Base-by-base conservation (phyloP, 179 eudicot species). In the Drosera spatulata region DNA sequence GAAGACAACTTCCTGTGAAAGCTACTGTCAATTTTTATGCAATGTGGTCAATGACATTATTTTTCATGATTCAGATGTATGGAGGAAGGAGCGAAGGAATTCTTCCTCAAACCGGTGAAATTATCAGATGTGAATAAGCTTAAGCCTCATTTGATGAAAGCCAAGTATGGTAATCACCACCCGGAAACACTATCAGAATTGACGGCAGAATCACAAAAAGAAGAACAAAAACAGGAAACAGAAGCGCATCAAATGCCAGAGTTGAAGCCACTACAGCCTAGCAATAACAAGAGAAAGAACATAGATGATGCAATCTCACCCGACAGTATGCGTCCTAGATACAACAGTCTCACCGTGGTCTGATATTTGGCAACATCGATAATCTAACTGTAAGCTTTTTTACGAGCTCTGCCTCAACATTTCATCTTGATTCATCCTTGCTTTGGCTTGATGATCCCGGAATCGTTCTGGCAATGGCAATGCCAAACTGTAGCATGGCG, bases 1-100 rank as follows among this genome's bases (percentile, higher is more conserved):
- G n/a, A n/a, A n/a, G n/a, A n/a, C n/a, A n/a, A n/a, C n/a, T n/a
- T n/a, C n/a, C n/a, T n/a, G n/a, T n/a, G n/a, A n/a, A n/a, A n/a
- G n/a, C n/a, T n/a, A n/a, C n/a, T n/a, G n/a, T n/a, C n/a, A n/a
- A n/a, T n/a, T n/a, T n/a, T n/a, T n/a, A n/a, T n/a, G n/a, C n/a
- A n/a, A n/a, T n/a, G n/a, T n/a, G n/a, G n/a, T n/a, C n/a, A n/a
- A n/a, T n/a, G n/a, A n/a, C n/a, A n/a, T n/a, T n/a, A 11, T 4
- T 52, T 52, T 2, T 2, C 15, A 9, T 13, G 6, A 52, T 9
- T 63, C 85, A 91, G 96, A 79, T 91, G 96, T 62, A 82, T 91
- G 59, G 95, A 91, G 63, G 96, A 78, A 77, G 98, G 98, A 60
- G 98, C 98, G 43, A 88, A 91, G 57, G 95, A 88, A 48, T 91